phyloP scores from a whole-genome alignment of 2,329 filamentous ascomycete genomes.

The Colletotrichum kahawae region DNA sequence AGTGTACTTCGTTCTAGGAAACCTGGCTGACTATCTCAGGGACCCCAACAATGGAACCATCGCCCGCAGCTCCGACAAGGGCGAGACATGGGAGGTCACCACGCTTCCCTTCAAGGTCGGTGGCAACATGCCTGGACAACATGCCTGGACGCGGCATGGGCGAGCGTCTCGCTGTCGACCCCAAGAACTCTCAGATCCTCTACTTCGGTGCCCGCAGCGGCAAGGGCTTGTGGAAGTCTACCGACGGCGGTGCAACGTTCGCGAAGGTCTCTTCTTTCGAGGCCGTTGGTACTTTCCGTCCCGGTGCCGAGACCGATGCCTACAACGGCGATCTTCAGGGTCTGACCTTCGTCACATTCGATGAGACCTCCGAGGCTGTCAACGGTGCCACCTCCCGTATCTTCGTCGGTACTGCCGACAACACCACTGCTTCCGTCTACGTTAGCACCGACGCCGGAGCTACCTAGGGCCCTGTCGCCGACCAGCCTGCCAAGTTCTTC shows the following conservation, averaged over 20 bases:
- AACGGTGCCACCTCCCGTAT: conserved; percentile 58
- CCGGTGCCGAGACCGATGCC: conserved; percentile 46
- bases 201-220: conserved; percentile 65
- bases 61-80: conserved; percentile 58
- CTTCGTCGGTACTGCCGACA: conserved; percentile 61
- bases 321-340: conserved; percentile 48
- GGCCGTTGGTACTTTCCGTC: conserved; percentile 55
- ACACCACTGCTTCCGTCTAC: conserved; percentile 56
- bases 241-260: conserved; percentile 53
- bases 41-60: conserved; percentile 62
- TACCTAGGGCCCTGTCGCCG: conserved; percentile 56
- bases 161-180: conserved; percentile 63
- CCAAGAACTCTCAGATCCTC: conserved; percentile 59
- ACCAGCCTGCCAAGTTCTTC: conserved; percentile 55
- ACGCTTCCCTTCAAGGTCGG: conserved; percentile 63
- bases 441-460: conserved; percentile 57
- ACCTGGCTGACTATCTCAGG: conserved; percentile 26
- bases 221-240: conserved; percentile 63
- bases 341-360: conserved; percentile 59
- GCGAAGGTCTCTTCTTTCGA: conserved; percentile 58
- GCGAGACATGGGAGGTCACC: conserved; percentile 55
- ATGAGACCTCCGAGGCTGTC: conserved; percentile 50
- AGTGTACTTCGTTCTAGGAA: fast-evolving
- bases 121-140: conserved; percentile 67
- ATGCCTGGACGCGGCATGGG: conserved; percentile 66